Base-by-base conservation (phyloP, 176 grass and related monocot genomes). In the Rhipidocladum racemiflorum region DNA sequence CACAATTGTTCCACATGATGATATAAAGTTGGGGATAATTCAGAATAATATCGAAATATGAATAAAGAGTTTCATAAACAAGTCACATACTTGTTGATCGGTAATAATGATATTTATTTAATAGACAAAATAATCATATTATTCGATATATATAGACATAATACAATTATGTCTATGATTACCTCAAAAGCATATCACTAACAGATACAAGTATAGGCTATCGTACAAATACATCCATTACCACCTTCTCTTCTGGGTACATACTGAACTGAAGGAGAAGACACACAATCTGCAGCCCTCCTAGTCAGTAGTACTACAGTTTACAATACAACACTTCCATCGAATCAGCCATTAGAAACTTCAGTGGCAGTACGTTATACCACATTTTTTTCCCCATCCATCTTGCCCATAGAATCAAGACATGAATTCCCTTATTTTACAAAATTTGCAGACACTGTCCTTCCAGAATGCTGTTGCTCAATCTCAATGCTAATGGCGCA, bases 401-500 rank as follows among this genome's bases (percentile, higher is more conserved):
- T 54, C 45, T 63, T 74, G 57, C 38, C 57, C 29, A 74, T 72
- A 65, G 43, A 83, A 61, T 61, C 38, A 69, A 49, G 50, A 42
- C 45, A 61, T 16, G 54, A 36, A 49, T 45, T 56, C 54, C 27
- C 28, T 84, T 60, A 63, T 34, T 63, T 55, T 38, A 38, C 76
- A 53, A 50, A 81, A 77, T 42, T 66, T 49, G 21, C 45, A 69
- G 23, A 15, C 13, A 1, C 53, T 69, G 71, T 51, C 0, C 29
- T 27, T 36, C 68, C 78, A 69, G 15, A 80, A 54, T 39, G 12
- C 7, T 35, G 16, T 32, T 21, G 30, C 40, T 23, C 46, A 65
- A 43, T 29, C 54, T 59, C 39, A 40, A 24, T 23, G 16, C 20
- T 59, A 20, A 44, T 66, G 60, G 9, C 24, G 7, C 12, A 20